Base-by-base conservation (phyloP, 2,329 filamentous ascomycete species). In the Alternaria triticina region DNA sequence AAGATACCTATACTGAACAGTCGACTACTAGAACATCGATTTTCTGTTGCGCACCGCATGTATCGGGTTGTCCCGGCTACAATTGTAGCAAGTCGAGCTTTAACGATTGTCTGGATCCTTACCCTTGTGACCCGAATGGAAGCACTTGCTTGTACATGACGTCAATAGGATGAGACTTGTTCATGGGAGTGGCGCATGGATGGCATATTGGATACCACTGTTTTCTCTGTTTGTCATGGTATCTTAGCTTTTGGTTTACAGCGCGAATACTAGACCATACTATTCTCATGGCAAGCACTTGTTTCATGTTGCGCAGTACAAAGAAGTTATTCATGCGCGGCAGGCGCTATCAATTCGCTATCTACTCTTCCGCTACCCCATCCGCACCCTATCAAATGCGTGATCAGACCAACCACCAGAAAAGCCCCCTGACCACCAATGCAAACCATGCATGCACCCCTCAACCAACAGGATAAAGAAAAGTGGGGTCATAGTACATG, bases 401-500 rank as follows among this genome's bases (percentile, higher is more conserved):
- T n/a, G 20, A 25, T 40, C 49, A 25, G 20, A 52, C 1, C 15
- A 25, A 20, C 2, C 30, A 52, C 49, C 30, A n/a, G 30, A 52
- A 15, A 40, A 15, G 4, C 20, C 20, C 22, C 9, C 2, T 15
- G n/a, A n/a, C 23, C 36, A 13, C 49, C 49, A 52, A 52, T 33
- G 51, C 51, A 43, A 56, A 36, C 44, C 17, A 49, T 54, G 30
- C 23, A 45, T 33, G 33, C 23, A 3, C 43, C 23, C n/a, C 33
- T 9, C 30, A 27, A 49, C 30, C 20, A 49, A 59, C 45, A 44
- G 6, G 20, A 25, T 10, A 40, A 15, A 28, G 36, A 43, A 46
- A 44, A 40, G 25, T 12, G 12, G 17, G 40, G 45, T 50, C 58
- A 50, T 57, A 44, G 52, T 61, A 61, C 58, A 60, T 57, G 52